phyloP scores from a whole-genome alignment of 129 eudicot genomes.

The Flaveria linearis region DNA sequence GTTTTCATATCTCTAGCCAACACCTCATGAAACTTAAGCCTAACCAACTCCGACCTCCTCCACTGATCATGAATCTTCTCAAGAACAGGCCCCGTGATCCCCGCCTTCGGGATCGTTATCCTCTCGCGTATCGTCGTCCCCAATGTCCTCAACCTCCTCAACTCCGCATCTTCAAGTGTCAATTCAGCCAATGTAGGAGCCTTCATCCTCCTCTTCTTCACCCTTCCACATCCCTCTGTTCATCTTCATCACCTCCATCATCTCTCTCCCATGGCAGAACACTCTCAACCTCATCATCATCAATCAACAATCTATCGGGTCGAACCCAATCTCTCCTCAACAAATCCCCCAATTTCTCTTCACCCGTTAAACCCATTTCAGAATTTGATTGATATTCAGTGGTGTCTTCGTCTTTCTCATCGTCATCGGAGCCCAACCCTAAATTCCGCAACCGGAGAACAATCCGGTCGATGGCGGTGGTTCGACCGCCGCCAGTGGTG shows the following conservation, averaged over 20 bases:
- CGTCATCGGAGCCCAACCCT: slow-evolving; percentile 73
- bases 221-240: slow-evolving; percentile 35
- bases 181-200: slow-evolving; percentile 88
- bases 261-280: slow-evolving; percentile 84
- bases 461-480: slow-evolving; percentile 79
- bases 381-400: slow-evolving; percentile 6
- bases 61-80: slow-evolving; percentile 87
- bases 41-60: slow-evolving; percentile 83
- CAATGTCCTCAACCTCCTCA: slow-evolving; percentile 81
- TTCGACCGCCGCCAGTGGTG: background rate
- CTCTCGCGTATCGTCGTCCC: slow-evolving; percentile 79
- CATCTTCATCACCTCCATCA: slow-evolving; percentile 34
- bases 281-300: slow-evolving; percentile 43
- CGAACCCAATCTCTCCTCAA: slow-evolving; percentile 85
- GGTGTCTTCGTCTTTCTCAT: slow-evolving; percentile 44
- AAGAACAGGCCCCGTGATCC: slow-evolving; percentile 61
- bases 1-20: slow-evolving; percentile 93
- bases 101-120: slow-evolving; percentile 80
- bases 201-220: slow-evolving; percentile 47
- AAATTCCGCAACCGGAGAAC: slow-evolving; percentile 67
- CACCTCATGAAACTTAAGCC: slow-evolving; percentile 85
- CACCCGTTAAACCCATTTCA: slow-evolving; percentile 36
- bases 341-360: slow-evolving; percentile 84
- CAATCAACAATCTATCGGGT: slow-evolving; percentile 60
- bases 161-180: slow-evolving; percentile 79